Evolutionary conservation across 2,329 filamentous ascomycete species (phyloP).

Genomic region (Neoarthrinium moseri): DNA sequence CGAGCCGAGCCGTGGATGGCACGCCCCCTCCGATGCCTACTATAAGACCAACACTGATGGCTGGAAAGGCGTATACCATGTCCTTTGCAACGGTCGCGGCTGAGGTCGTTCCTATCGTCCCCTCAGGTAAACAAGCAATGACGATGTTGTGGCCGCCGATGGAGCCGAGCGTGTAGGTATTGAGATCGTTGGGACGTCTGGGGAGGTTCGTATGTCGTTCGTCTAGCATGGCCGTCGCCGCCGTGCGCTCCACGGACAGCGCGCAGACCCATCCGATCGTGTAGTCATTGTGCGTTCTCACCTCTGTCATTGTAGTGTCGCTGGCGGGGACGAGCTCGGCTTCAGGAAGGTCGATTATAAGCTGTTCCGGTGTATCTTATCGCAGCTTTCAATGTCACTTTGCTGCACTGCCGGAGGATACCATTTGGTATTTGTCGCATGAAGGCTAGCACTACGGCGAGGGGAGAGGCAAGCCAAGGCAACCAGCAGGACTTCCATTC

Average conservation of each 20-base stretch:
- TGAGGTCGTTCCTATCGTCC: background rate
- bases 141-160: constrained; percentile 2
- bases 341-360: no score
- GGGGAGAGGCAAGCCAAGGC: no score
- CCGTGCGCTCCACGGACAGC: constrained; percentile 16
- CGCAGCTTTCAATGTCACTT: no score
- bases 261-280: constrained; percentile 21
- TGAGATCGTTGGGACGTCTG: background rate
- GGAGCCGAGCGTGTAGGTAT: background rate
- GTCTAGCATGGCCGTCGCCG: constrained; percentile 18
- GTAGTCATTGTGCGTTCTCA: constrained; percentile 16
- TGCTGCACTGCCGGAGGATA: no score
- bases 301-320: no score
- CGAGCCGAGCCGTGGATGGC: constrained; percentile 12
- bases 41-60: background rate
- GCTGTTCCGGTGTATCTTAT: no score
- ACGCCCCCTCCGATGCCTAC: background rate
- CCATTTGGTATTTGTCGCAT: no score
- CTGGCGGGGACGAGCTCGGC: no score
- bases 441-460: no score
- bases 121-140: background rate
- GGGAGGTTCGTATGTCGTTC: background rate
- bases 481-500: no score
- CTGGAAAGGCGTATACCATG: background rate
- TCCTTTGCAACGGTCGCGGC: background rate